Evolutionary conservation across 1,284 basidiomycete species (phyloP).

Genomic region (Macrocybe sp.): DNA sequence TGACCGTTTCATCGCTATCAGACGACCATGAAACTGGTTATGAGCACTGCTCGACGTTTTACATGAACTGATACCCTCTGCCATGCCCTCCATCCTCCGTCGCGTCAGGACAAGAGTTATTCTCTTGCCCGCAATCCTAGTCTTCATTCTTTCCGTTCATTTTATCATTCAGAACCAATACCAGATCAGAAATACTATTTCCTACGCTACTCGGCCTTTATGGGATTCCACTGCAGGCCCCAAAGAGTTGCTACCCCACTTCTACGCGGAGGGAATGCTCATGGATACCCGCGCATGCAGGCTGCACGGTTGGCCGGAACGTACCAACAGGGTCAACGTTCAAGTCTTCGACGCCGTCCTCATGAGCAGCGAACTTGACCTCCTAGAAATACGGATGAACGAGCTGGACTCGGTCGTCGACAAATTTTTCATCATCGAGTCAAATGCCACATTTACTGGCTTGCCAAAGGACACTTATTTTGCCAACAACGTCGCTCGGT

Average conservation of each 20-base stretch:
- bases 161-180: slow-evolving; percentile 34
- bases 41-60: no score
- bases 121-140: slow-evolving; percentile 23
- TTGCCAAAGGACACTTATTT: slow-evolving; percentile 53
- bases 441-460: slow-evolving; percentile 60
- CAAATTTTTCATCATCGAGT: slow-evolving; percentile 64
- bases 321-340: slow-evolving; percentile 18
- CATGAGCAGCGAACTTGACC: slow-evolving; percentile 62
- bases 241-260: slow-evolving; percentile 43
- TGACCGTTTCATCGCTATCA: no score
- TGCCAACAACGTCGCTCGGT: slow-evolving; percentile 40
- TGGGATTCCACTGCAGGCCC: slow-evolving; percentile 58
- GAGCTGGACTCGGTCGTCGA: slow-evolving; percentile 61
- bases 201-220: slow-evolving; percentile 58
- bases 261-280: slow-evolving; percentile 47
- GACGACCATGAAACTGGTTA: no score
- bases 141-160: slow-evolving; percentile 26
- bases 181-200: slow-evolving; percentile 44
- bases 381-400: slow-evolving; percentile 64
- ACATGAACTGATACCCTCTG: not conserved
- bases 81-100: slow-evolving; percentile 23
- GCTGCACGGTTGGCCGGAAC: slow-evolving; percentile 47
- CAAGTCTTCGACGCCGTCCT: slow-evolving; percentile 54
- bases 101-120: slow-evolving; percentile 23
- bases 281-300: slow-evolving; percentile 41